Evolutionary conservation across 768 basidiomycete species (phyloP).

Genomic region (Dendrothele bispora): DNA sequence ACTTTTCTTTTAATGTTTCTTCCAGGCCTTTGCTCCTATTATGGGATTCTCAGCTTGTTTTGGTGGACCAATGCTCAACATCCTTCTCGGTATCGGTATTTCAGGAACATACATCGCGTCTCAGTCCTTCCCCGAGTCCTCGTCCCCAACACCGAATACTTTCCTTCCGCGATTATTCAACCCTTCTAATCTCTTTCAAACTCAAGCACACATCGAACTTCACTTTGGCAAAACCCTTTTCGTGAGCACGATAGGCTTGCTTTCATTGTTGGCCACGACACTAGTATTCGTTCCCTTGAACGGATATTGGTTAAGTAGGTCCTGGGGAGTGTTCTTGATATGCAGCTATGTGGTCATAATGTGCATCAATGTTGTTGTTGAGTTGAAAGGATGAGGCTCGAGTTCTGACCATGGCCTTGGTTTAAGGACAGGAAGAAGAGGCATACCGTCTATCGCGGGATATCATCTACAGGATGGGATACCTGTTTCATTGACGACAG

Average conservation of each 20-base stretch:
- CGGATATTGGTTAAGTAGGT: slow-evolving; percentile 72
- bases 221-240: slow-evolving; percentile 81
- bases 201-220: slow-evolving; percentile 63
- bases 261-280: slow-evolving; percentile 72
- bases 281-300: slow-evolving; percentile 85
- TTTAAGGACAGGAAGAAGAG: no score
- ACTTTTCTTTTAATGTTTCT: neutral
- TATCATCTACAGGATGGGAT: no score
- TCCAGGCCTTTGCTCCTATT: slow-evolving; percentile 78
- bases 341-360: slow-evolving; percentile 74
- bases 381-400: no score
- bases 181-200: no score
- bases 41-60: slow-evolving; percentile 98
- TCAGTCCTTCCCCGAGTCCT: no score
- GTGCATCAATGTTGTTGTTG: slow-evolving; percentile 77
- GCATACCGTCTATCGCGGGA: no score
- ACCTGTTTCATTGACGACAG: no score
- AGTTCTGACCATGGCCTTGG: no score
- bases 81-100: slow-evolving; percentile 87
- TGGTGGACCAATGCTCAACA: slow-evolving; percentile 91
- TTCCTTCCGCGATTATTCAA: no score
- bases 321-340: slow-evolving; percentile 84
- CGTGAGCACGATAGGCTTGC: slow-evolving; percentile 81
- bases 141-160: no score
- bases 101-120: slow-evolving; percentile 86